Percentiles rank a stretch among this genome's conserved stretches.
Evolutionary conservation across 2,329 filamentous ascomycete genomes (phyloP).

Genomic region (Botrytis galanthina): DNA sequence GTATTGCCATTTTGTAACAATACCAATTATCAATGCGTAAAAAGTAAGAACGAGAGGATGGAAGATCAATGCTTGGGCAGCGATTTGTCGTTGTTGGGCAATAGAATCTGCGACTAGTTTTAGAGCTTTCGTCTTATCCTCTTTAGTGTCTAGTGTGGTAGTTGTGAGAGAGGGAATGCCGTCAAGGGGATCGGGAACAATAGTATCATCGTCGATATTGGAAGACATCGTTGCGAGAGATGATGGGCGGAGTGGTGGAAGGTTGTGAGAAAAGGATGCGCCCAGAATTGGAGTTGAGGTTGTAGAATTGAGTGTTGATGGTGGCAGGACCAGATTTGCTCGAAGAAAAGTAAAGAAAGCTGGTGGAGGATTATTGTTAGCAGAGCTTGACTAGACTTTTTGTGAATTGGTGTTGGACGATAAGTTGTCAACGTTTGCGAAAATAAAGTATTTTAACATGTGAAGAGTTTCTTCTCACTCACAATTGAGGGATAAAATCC

Average conservation of each 20-base stretch:
- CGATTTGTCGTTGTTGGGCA: conserved; percentile 72
- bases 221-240: conserved; percentile 41
- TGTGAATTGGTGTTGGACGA: not conserved
- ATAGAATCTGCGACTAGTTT: conserved; percentile 77
- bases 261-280: conserved; percentile 47
- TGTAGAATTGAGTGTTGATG: conserved; percentile 50
- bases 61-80: conserved; percentile 28
- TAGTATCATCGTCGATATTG: conserved; percentile 37
- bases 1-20: conserved; percentile 44
- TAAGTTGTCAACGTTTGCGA: not conserved
- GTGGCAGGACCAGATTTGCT: conserved; percentile 71
- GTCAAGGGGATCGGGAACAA: conserved; percentile 41
- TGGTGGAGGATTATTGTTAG: conserved; percentile 41
- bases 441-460: conserved; percentile 4
- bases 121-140: conserved; percentile 66
- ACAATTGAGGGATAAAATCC: not conserved
- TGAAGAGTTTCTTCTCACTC: conserved; percentile 2
- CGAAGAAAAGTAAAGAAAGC: conserved; percentile 82
- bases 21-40: conserved; percentile 45
- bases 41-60: conserved; percentile 56
- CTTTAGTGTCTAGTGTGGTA: conserved; percentile 51
- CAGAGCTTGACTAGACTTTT: conserved; percentile 4
- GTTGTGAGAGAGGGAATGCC: conserved; percentile 64
- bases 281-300: conserved; percentile 63
- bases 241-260: conserved; percentile 41